These are phyloP conservation scores for Dactylella cylindrospora DNA, from an alignment of 2,329 filamentous ascomycete genomes.

Conservation along the genomic window DNA sequence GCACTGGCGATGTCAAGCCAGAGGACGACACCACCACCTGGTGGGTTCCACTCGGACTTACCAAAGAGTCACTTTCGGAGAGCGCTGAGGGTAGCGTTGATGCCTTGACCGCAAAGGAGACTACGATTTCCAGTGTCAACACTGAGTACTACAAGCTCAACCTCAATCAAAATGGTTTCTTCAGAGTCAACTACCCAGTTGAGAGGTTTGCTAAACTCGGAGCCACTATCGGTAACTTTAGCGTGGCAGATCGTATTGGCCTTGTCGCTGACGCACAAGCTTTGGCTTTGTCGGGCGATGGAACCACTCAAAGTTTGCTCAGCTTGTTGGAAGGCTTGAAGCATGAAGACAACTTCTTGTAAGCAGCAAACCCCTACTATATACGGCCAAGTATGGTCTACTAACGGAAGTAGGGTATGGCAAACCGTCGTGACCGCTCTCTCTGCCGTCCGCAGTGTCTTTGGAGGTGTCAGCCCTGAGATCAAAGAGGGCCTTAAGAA, in stretches of 20 bases:
- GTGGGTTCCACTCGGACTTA: conserved; percentile 91
- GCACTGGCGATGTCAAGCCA: conserved; percentile 83
- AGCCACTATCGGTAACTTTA: conserved; percentile 72
- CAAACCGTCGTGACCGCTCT: conserved; percentile 78
- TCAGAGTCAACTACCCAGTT: conserved; percentile 91
- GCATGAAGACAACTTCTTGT: conserved; percentile 76
- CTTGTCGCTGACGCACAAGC: conserved; percentile 87
- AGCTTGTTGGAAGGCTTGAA: conserved; percentile 83
- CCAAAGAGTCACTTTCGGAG: conserved; percentile 67
- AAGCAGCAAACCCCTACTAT: too few species aligned
- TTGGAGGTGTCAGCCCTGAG: conserved; percentile 68
- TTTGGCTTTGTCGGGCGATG: conserved; percentile 82
- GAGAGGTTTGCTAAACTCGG: conserved; percentile 77
- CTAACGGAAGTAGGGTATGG: conserved; percentile 82
- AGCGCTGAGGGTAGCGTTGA: conserved; percentile 58
- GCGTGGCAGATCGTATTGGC: conserved; percentile 86
- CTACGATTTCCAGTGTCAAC: conserved; percentile 72
- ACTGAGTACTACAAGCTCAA: conserved; percentile 92
- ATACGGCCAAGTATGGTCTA: neutral
- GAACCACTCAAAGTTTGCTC: conserved; percentile 76
- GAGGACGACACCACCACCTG: conserved; percentile 90
- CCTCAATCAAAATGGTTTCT: conserved; percentile 82
- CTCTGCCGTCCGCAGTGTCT: conserved; percentile 76
- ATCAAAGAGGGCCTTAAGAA: conserved; percentile 73
- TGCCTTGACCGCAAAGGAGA: conserved; percentile 73